phyloP scores from a whole-genome alignment of 23 red algal species.

The Pyropia haitanensis region DNA sequence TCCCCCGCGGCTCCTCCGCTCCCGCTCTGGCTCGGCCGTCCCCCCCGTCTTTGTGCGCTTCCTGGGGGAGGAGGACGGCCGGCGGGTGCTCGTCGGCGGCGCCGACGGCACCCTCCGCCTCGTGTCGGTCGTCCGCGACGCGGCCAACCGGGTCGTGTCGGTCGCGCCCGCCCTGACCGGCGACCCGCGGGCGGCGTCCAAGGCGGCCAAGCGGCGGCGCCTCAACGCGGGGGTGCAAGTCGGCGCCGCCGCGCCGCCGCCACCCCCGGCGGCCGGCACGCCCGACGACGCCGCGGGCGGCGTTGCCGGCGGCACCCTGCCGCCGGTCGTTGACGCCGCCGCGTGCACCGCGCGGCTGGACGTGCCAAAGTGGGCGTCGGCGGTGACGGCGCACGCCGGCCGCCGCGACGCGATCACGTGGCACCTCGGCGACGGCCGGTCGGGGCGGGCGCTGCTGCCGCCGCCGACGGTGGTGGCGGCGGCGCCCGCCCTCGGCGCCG shows the following conservation, averaged over 20 bases:
- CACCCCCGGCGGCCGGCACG: background rate
- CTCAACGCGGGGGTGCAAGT: conserved; percentile 23
- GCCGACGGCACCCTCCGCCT: conserved; percentile 64
- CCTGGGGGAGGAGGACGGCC: conserved; percentile 47
- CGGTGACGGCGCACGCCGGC: too few species aligned
- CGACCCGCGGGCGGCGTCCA: background rate
- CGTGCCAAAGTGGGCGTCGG: too few species aligned
- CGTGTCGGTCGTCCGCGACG: conserved; percentile 57
- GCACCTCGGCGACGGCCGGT: too few species aligned
- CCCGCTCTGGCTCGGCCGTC: conserved; percentile 58
- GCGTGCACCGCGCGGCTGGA: too few species aligned
- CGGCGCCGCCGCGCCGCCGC: conserved; percentile 14
- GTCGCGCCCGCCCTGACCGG: conserved; percentile 32
- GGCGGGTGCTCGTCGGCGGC: conserved; percentile 81
- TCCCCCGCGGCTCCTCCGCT: conserved; percentile 45
- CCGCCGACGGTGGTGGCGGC: background rate
- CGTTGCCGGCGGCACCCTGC: background rate
- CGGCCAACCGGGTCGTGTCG: conserved; percentile 42
- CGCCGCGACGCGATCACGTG: too few species aligned
- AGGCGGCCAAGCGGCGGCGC: conserved; percentile 15
- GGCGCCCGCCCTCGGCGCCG: conserved; percentile 4
- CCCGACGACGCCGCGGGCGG: too few species aligned
- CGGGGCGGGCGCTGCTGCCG: background rate
- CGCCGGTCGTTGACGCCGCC: background rate
- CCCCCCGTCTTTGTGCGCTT: conserved; percentile 74